Percentiles rank a stretch among this genome's conserved stretches.
Evolutionary conservation across 192 early-diverging fungal species (phyloP).

Genomic region (Phycomyces nitens): DNA sequence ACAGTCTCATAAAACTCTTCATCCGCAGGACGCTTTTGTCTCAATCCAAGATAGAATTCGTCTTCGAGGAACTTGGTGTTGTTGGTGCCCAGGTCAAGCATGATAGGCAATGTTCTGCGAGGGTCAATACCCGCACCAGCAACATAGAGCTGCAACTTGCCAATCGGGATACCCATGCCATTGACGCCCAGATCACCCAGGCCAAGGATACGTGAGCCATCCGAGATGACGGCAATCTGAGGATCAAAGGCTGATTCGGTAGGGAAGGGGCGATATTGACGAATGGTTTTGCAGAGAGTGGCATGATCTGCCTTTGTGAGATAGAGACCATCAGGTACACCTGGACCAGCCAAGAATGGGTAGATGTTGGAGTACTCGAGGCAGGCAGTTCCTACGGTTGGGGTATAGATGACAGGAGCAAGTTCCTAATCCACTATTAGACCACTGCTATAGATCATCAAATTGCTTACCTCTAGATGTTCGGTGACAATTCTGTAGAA

Average conservation of each 20-base stretch:
- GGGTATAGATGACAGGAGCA: conserved; percentile 78
- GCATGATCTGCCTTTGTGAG: conserved; percentile 72
- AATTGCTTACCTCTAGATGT: conserved; percentile 62
- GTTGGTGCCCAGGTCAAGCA: conserved; percentile 90
- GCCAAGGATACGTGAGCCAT: conserved; percentile 92
- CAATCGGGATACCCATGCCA: conserved; percentile 96
- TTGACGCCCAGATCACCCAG: conserved; percentile 93
- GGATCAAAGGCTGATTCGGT: conserved; percentile 52
- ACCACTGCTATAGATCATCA: too few species aligned
- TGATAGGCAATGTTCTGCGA: conserved; percentile 82
- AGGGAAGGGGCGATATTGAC: conserved; percentile 69
- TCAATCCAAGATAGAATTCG: conserved; percentile 85
- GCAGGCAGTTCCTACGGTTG: conserved; percentile 80
- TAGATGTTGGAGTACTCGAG: conserved; percentile 86
- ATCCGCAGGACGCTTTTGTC: conserved; percentile 61
- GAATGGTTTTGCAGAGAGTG: conserved; percentile 71
- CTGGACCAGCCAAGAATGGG: conserved; percentile 76
- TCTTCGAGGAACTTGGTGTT: conserved; percentile 77
- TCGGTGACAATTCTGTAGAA: conserved; percentile 80
- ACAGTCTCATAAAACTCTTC: conserved; percentile 76
- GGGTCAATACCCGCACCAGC: conserved; percentile 86
- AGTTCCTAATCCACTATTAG: too few species aligned
- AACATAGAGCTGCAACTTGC: conserved; percentile 92
- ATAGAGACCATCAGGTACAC: conserved; percentile 79
- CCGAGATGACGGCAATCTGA: conserved; percentile 89